phyloP scores from a whole-genome alignment of 495 filamentous ascomycete species.

The Penicillium subrubescens region DNA sequence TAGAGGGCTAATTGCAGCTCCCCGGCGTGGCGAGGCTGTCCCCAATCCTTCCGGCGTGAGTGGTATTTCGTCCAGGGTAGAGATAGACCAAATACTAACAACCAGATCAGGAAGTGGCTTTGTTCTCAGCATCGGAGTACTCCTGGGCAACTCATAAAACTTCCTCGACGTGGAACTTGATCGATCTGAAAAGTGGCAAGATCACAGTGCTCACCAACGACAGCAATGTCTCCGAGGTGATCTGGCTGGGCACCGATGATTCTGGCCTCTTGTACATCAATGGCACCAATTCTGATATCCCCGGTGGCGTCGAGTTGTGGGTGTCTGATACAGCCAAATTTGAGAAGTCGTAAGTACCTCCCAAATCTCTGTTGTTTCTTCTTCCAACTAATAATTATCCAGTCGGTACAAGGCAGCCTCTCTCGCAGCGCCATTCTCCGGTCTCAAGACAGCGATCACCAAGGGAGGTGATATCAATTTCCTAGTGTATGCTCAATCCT shows the following conservation, averaged over 20 bases:
- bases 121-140: constrained; percentile 46
- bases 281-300: constrained; percentile 43
- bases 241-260: constrained; percentile 44
- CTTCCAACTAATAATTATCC: neutral
- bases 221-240: constrained; percentile 46
- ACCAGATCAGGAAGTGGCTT: constrained; percentile 24
- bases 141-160: constrained; percentile 45
- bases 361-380: neutral
- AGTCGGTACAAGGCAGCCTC: constrained; percentile 56
- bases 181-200: constrained; percentile 44
- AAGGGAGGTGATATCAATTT: constrained; percentile 59
- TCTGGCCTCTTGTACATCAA: constrained; percentile 52
- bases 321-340: constrained; percentile 36
- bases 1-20: constrained; percentile 39
- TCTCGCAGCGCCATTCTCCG: constrained; percentile 62
- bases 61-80: neutral
- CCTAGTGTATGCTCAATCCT: constrained; percentile 60
- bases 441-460: constrained; percentile 63
- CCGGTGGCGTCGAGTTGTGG: constrained; percentile 48
- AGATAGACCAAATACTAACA: neutral
- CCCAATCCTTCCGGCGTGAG: constrained; percentile 43
- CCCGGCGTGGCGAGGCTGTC: constrained; percentile 36
- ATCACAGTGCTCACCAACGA: constrained; percentile 40
- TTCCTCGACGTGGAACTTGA: constrained; percentile 36
- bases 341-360: constrained; percentile 21